A percentile compares a stretch with the other conserved stretches of the same genome.
Conservation (phyloP, 2,329 filamentous ascomycete genomes). For the Sporothrix phasma region DNA sequence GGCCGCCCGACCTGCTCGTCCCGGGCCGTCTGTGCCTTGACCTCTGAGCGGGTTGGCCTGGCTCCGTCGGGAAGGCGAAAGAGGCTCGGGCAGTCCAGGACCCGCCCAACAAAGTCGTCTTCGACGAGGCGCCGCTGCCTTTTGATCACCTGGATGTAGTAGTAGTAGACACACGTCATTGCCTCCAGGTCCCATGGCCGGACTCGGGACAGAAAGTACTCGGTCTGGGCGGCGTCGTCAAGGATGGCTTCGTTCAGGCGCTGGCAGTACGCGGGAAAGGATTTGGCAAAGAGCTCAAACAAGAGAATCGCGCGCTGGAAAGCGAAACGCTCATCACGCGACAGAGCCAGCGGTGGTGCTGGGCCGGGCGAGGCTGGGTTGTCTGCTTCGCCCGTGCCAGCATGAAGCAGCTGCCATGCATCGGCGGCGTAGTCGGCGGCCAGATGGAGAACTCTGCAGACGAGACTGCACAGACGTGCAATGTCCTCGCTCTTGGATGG, state of each 20-base stretch:
- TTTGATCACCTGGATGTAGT: background rate
- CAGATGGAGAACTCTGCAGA: background rate
- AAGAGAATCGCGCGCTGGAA: background rate
- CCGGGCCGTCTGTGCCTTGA: no score
- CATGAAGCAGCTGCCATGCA: background rate
- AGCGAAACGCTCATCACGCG: background rate
- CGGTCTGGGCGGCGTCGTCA: background rate
- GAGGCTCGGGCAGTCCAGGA: background rate
- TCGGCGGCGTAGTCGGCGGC: background rate
- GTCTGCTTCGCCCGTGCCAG: background rate
- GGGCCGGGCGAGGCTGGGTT: background rate
- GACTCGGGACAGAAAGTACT: background rate
- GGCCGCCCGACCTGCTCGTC: background rate
- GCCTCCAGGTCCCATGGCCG: background rate
- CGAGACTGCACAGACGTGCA: background rate
- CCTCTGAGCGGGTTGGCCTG: no score
- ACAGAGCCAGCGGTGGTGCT: background rate
- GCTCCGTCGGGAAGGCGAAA: background rate
- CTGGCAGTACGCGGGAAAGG: background rate
- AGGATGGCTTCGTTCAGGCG: background rate
- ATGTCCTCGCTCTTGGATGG: background rate
- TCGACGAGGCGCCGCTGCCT: background rate
- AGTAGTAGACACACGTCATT: background rate
- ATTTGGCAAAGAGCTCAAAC: background rate
- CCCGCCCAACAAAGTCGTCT: background rate